phyloP scores from a whole-genome alignment of 116 monocot genomes.

The Cymodocea nodosa region DNA sequence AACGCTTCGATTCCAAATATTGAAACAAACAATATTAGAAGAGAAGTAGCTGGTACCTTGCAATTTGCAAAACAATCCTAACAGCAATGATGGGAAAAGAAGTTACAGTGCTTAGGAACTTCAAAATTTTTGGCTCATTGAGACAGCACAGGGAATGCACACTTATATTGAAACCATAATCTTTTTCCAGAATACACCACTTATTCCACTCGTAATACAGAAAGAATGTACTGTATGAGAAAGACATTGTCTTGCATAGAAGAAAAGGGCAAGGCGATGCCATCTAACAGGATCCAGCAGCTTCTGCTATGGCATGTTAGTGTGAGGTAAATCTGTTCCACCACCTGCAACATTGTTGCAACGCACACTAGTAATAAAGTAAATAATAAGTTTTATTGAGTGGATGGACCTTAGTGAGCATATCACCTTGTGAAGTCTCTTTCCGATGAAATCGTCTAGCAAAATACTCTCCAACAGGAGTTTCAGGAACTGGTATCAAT shows the following conservation, averaged over 20 bases:
- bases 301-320: neutral
- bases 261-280: neutral
- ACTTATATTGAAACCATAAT: too few species aligned
- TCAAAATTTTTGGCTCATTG: too few species aligned
- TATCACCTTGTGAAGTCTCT: constrained; percentile 4
- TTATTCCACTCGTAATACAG: neutral
- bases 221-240: neutral
- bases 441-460: constrained; percentile 1
- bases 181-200: neutral
- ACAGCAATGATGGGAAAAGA: too few species aligned
- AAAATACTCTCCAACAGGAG: constrained; percentile 27
- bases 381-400: neutral
- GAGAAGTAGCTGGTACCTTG: too few species aligned
- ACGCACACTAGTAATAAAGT: neutral
- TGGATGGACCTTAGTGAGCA: neutral
- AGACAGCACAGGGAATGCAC: too few species aligned
- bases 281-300: neutral
- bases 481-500: constrained; percentile 45
- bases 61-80: too few species aligned
- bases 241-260: neutral
- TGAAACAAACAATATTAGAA: too few species aligned
- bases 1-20: too few species aligned
- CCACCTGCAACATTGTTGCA: neutral
- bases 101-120: too few species aligned
- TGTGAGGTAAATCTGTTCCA: neutral